Evolutionary conservation across 495 filamentous ascomycete genomes (phyloP).

Genomic region (Hypoxylon subgilvum): DNA sequence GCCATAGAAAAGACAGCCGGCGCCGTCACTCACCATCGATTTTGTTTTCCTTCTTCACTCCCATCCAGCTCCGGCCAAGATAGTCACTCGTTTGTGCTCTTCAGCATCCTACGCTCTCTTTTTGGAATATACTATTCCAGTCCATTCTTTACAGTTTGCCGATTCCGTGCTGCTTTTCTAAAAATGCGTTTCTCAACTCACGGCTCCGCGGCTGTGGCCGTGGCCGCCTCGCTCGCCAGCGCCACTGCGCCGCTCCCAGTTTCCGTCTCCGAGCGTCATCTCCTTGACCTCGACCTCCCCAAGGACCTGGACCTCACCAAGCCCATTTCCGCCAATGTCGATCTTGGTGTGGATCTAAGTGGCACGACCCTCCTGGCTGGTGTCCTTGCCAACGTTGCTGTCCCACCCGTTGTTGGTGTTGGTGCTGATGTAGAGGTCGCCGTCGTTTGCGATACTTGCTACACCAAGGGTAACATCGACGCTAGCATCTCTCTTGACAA

Average conservation of each 20-base stretch:
- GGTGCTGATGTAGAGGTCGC: constrained; percentile 35
- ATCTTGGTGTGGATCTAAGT: constrained; percentile 36
- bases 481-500: constrained; percentile 43
- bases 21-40: constrained; percentile 12
- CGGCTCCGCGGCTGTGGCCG: constrained; percentile 42
- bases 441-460: constrained; percentile 43
- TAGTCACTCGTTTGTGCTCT: constrained; percentile 42
- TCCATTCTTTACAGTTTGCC: constrained; percentile 42
- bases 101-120: constrained; percentile 38
- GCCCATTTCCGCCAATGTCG: constrained; percentile 35
- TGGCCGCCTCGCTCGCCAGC: constrained; percentile 40
- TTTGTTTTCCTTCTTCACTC: constrained; percentile 32
- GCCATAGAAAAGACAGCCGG: constrained; percentile 39
- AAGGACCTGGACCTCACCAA: constrained; percentile 38
- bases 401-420: constrained; percentile 28
- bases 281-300: constrained; percentile 28
- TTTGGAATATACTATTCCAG: constrained; percentile 41
- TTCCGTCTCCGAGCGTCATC: constrained; percentile 29
- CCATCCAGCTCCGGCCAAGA: constrained; percentile 39
- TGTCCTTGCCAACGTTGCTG: constrained; percentile 32
- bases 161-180: constrained; percentile 19
- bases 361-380: constrained; percentile 35
- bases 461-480: constrained; percentile 44
- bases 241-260: constrained; percentile 24
- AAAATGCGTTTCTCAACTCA: constrained; percentile 42